Evolutionary conservation across 176 grass and related monocot species (phyloP), one percentile per base, ranked within the genome.

Genomic region (Dendrocalamus sinicus): DNA sequence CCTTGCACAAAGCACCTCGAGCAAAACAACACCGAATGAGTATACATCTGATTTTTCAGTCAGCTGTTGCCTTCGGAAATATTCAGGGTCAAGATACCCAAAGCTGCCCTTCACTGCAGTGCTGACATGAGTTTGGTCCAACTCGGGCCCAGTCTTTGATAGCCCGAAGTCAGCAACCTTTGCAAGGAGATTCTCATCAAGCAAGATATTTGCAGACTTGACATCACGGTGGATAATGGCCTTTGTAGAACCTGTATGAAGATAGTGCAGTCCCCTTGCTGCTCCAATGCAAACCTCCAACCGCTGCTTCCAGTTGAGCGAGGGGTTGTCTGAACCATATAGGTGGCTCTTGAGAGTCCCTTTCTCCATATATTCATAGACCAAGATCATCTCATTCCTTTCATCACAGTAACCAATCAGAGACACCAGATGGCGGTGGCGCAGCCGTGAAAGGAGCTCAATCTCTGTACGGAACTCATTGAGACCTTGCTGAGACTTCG

Each of bases 101-200:
- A 98, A 98, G 83, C 95, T 98, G 6, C 95, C 95, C 90, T 98
- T 98, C 62, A 98, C 95, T 67, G 93, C 95, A 55, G 96, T 98
- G 72, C 96, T 98, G 59, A 98, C 96, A 79, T 98, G 96, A 61
- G 93, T 95, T 59, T 98, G 93, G n/a, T 98, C 96, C 48, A 98
- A 72, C 52, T 92, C 96, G 32, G 93, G 96, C 53, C 96, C 96
- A 22, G 91, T 92, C 92, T 92, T 98, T 26, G 96, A 98, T 50
- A 98, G 71, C 40, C 96, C 96, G 79, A 98, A 98, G 62, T 98
- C 96, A 37, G 91, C 83, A 23, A 98, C 96, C 64, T 98, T 98
- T 0, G 93, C 96, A 10, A 98, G 80, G 54, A 95, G 91, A 83
- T 95, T 98, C 89, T 94, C 96, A 44, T 98, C 96, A 46, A 98